Evolutionary conservation across 2,329 filamentous ascomycete genomes (phyloP).

Genomic region (Verticillium zaregamsianum): DNA sequence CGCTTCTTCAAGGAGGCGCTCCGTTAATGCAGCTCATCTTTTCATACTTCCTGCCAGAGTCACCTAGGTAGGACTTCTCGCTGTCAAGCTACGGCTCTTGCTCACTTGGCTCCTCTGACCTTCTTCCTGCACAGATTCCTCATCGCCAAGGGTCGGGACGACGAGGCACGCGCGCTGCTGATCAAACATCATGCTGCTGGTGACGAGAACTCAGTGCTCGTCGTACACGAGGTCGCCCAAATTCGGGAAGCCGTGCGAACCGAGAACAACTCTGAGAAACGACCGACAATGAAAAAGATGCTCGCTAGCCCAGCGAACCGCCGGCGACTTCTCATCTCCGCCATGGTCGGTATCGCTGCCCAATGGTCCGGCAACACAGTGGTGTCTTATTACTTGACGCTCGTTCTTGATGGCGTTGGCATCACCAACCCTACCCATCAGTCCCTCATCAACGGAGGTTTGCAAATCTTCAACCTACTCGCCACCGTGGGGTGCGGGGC

Average conservation of each 20-base stretch:
- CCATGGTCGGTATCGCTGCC: constrained; percentile 46
- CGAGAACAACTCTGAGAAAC: constrained; percentile 25
- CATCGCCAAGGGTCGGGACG: constrained; percentile 47
- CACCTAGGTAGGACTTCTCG: constrained; percentile 30
- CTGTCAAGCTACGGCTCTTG: background rate
- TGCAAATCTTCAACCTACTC: constrained; percentile 7
- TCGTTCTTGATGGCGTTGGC: constrained; percentile 30
- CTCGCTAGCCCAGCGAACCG: constrained; percentile 26
- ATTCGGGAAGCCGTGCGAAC: constrained; percentile 37
- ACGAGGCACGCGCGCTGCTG: constrained; percentile 47
- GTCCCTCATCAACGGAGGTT: constrained; percentile 5
- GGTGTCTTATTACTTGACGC: constrained; percentile 42
- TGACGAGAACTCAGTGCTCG: constrained; percentile 31
- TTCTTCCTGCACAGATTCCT: constrained; percentile 41
- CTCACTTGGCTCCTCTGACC: constrained; percentile 13
- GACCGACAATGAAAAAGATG: constrained; percentile 13
- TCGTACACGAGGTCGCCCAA: constrained; percentile 33
- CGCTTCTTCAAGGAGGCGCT: constrained; percentile 34
- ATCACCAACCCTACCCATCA: constrained; percentile 5
- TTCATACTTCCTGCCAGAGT: constrained; percentile 45
- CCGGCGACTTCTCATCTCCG: constrained; percentile 41
- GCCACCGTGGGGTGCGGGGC: constrained; percentile 18
- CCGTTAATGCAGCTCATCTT: constrained; percentile 12
- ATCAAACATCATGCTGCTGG: constrained; percentile 47
- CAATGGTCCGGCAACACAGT: constrained; percentile 50